A percentile compares a stretch with the other conserved stretches of the same genome.
Evolutionary conservation across 2,329 filamentous ascomycete species (phyloP).

Genomic region (Stagonosporopsis vannaccii): DNA sequence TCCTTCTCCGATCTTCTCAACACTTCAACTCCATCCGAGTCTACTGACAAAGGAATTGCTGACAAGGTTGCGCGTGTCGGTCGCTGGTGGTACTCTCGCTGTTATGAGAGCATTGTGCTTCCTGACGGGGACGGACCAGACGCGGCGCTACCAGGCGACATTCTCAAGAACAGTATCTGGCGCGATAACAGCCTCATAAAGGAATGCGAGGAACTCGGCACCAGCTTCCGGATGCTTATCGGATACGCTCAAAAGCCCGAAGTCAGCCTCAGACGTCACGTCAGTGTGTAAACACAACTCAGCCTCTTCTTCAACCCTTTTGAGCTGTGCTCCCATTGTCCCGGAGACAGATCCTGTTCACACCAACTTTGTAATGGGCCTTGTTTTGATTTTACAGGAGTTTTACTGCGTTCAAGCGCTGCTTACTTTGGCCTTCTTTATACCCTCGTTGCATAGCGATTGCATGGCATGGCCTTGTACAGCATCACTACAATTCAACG

Average conservation of each 20-base stretch:
- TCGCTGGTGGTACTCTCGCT: constrained; percentile 94
- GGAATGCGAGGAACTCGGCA: constrained; percentile 87
- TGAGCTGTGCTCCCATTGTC: constrained; percentile 45
- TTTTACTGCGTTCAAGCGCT: constrained; percentile 48
- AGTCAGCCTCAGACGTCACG: constrained; percentile 55
- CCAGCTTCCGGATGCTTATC: constrained; percentile 88
- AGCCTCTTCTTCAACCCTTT: constrained; percentile 15
- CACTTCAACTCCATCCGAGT: constrained; percentile 41
- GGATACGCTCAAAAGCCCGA: constrained; percentile 85
- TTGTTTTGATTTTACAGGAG: constrained; percentile 21
- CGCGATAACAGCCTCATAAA: constrained; percentile 74
- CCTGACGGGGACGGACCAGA: constrained; percentile 43
- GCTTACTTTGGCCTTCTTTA: constrained; percentile 31
- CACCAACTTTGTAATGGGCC: constrained; percentile 21
- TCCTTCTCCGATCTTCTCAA: constrained; percentile 50
- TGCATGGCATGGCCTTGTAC: constrained; percentile 23
- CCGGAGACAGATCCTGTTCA: constrained; percentile 30
- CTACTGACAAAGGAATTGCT: constrained; percentile 81
- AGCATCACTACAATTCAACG: constrained; percentile 22
- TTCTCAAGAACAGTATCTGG: constrained; percentile 74
- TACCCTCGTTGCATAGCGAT: constrained; percentile 49
- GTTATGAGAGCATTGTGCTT: constrained; percentile 77
- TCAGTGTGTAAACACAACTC: constrained; percentile 52
- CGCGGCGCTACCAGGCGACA: constrained; percentile 42
- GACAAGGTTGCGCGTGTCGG: constrained; percentile 92